phyloP scores from a whole-genome alignment of 2,329 filamentous ascomycete species.

The Grosmannia clavigera region DNA sequence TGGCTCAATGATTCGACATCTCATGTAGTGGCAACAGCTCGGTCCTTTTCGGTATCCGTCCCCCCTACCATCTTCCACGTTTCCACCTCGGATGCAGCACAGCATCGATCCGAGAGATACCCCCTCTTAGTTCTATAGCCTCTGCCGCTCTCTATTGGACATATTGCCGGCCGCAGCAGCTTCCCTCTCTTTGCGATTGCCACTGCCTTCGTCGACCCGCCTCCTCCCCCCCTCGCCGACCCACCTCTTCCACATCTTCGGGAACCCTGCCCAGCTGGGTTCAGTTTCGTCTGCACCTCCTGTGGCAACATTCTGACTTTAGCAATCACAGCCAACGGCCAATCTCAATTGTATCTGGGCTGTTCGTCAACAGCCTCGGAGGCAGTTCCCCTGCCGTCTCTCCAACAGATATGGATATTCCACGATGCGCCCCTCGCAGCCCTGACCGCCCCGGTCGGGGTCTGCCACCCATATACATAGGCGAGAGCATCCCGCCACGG shows the following conservation, averaged over 20 bases:
- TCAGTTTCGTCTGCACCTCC: background rate
- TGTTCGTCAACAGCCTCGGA: background rate
- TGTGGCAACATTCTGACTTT: background rate
- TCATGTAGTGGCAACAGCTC: constrained; percentile 6
- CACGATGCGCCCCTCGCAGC: constrained; percentile 6
- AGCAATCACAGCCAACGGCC: background rate
- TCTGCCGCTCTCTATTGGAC: background rate
- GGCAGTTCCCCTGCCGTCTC: background rate
- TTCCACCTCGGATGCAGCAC: background rate
- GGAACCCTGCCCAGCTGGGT: constrained; percentile 1
- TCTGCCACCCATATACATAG: constrained; percentile 15
- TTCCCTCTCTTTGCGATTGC: background rate
- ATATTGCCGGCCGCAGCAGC: background rate
- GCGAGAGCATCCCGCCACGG: constrained; percentile 9
- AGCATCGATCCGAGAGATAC: background rate
- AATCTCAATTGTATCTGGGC: background rate
- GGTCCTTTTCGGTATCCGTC: background rate
- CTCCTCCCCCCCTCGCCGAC: background rate
- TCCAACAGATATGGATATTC: constrained; percentile 11
- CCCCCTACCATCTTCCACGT: background rate
- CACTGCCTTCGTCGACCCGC: background rate
- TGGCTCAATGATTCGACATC: constrained; percentile 10
- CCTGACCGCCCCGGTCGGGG: background rate
- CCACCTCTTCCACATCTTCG: background rate
- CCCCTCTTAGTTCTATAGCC: background rate